Base-by-base conservation (phyloP, 805 yeast genomes). In the Suhomyces emberorum region DNA sequence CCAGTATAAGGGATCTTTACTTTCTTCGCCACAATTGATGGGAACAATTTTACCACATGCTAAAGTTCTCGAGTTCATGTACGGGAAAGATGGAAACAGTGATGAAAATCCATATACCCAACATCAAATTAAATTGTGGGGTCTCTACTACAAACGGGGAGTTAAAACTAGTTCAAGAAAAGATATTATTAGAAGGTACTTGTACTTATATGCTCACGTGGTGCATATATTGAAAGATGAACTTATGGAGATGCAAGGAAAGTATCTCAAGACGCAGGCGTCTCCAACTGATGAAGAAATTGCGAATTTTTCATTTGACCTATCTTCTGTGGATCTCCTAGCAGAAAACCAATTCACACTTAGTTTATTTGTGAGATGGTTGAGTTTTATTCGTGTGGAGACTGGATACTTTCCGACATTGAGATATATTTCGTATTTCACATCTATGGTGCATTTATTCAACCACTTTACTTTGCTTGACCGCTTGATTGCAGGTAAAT, bases 371-470 rank as follows among this genome's bases (percentile, higher is more conserved):
- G 38, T 52, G 7, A 43, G 55, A 30, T 58, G 63, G 63, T 41
- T 59, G 15, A 46, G 54, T 11, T 51, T 61, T 31, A 41, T 58
- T 9, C 46, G 52, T 24, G 37, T 58, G 10, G 66, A 59, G 37
- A 32, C 45, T 3, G 46, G 43, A 12, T 54, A 61, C 42, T 61
- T 57, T 34, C 61, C 66, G 0, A 46, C 58, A 10, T 45, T 61
- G 28, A 33, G 63, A 20, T 57, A 47, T 34, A 37, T 54, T 3
- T 46, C 57, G 15, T 59, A 53, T 41, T 18, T 54, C n/a, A 54
- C 64, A 10, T 25, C 57, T 2, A 50, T 61, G 46, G 12, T 51
- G 15, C 42, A 49, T 20, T 15, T 49, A 15, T 55, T 55, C 34
- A 59, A 59, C 38, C 55, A 49, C 31, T 57, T 54, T 31, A 23